Base-by-base conservation (phyloP, 345 rosid species). In the Brassica nigra region DNA sequence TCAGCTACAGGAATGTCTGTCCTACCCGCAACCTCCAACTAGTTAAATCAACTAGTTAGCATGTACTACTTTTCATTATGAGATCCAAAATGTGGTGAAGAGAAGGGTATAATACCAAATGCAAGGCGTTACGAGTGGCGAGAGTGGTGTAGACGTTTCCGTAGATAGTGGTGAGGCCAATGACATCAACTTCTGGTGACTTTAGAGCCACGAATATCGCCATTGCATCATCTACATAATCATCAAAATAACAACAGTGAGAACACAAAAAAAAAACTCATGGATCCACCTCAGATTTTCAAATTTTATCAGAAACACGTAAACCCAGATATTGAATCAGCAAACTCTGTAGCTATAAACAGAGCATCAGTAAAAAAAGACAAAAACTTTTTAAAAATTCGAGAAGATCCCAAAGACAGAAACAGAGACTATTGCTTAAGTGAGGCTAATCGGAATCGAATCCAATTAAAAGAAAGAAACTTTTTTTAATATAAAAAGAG, bases 1-100 rank as follows among this genome's bases (percentile, higher is more conserved):
- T 95, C 96, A 27, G 94, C 98, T 29, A 95, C 98, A 10, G 98
- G 99, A 18, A 93, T 90, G 70, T 95, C 98, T 0, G 90, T 88
- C 81, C 98, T 87, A 61, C 86, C 98, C 28, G 98, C 94, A 86
- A 88, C 77, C 82, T 95, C 98, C 88, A 95, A 74, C 99, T 95
- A 84, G 30, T 49, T 4, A 5, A 33, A n/a, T n/a, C n/a, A n/a
- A n/a, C n/a, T n/a, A n/a, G n/a, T n/a, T n/a, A n/a, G n/a, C n/a
- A n/a, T n/a, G n/a, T n/a, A n/a, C n/a, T n/a, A n/a, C n/a, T n/a
- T n/a, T 39, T 1, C 5, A 44, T 30, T 3, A 52, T 12, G 57
- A 34, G 29, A 49, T 62, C 11, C 23, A 64, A 18, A 4, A 1
- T n/a, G 18, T 18, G 18, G 57, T 49, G 57, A 4, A 14, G 57